These are phyloP conservation scores for Epichloe amarillans DNA, from an alignment of 2,329 filamentous ascomycete species.

Conservation along the genomic window DNA sequence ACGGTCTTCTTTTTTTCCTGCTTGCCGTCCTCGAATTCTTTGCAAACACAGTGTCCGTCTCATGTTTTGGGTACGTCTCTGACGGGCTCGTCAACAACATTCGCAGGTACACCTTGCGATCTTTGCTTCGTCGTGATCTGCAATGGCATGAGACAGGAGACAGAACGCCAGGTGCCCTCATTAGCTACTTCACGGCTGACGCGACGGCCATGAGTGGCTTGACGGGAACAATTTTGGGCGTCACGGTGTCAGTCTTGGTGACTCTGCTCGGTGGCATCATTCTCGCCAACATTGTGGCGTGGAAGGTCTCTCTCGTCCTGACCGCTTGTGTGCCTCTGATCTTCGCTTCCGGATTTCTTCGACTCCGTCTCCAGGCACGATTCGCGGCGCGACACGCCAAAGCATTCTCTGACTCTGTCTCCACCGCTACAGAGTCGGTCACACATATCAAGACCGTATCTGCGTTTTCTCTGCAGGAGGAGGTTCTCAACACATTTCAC, in stretches of 20 bases:
- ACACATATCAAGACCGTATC: conserved; percentile 51
- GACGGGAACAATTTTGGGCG: conserved; percentile 58
- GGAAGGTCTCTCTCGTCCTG: conserved; percentile 64
- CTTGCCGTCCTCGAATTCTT: conserved; percentile 30
- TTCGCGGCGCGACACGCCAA: conserved; percentile 51
- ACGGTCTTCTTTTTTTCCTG: conserved; percentile 42
- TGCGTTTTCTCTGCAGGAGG: conserved; percentile 38
- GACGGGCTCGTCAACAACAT: conserved; percentile 53
- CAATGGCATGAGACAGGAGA: conserved; percentile 58
- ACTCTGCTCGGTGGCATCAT: conserved; percentile 57
- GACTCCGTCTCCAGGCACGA: conserved; percentile 46
- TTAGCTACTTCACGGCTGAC: conserved; percentile 58
- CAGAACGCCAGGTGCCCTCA: conserved; percentile 45
- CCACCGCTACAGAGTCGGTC: conserved; percentile 54
- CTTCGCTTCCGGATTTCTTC: conserved; percentile 55
- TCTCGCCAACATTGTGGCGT: conserved; percentile 56
- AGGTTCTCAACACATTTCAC: conserved; percentile 39
- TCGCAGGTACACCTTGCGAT: conserved; percentile 49
- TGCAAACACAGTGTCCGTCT: conserved; percentile 39
- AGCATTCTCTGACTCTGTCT: conserved; percentile 50
- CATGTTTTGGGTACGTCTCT: conserved; percentile 34
- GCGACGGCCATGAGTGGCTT: conserved; percentile 53
- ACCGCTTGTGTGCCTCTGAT: conserved; percentile 56
- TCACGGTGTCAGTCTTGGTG: conserved; percentile 51
- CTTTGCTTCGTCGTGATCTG: conserved; percentile 51